Conservation (phyloP, 345 rosid genomes). For the Citrus glauca region DNA sequence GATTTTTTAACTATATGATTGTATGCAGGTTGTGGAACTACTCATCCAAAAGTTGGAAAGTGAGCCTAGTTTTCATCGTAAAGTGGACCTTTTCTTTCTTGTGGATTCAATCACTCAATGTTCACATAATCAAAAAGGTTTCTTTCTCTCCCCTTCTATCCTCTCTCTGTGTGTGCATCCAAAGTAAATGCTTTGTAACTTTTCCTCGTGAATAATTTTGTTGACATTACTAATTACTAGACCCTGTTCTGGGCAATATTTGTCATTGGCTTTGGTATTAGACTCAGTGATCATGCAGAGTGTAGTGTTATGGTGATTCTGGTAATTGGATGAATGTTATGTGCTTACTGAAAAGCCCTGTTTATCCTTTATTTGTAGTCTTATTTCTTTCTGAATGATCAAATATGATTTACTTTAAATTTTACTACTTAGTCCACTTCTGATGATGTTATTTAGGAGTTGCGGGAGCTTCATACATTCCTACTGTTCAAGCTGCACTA, state of each 20-base stretch:
- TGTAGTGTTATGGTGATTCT: not conserved
- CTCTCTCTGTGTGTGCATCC: not conserved
- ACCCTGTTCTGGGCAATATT: not conserved
- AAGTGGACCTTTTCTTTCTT: conserved; percentile 88
- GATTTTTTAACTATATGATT: not conserved
- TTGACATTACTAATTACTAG: not conserved
- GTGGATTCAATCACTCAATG: conserved; percentile 95
- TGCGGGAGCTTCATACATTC: conserved; percentile 84
- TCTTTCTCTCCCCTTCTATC: not conserved
- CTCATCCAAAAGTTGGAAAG: conserved; percentile 80
- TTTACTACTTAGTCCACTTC: not conserved
- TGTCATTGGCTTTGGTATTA: not conserved
- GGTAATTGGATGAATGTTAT: not conserved
- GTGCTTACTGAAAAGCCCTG: not conserved
- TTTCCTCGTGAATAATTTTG: not conserved
- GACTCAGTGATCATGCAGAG: not conserved
- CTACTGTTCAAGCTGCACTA: conserved; percentile 81
- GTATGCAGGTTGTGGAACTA: conserved; percentile 83
- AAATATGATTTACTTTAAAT: not conserved
- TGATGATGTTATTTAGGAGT: conserved; percentile 42
- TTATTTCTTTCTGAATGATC: not conserved
- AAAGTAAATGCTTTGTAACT: not conserved
- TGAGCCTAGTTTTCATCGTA: conserved; percentile 79
- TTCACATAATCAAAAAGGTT: conserved; percentile 90
- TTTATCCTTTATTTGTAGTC: not conserved